Conservation (phyloP, 2,329 filamentous ascomycete genomes). For the Shiraia bambusicola region DNA sequence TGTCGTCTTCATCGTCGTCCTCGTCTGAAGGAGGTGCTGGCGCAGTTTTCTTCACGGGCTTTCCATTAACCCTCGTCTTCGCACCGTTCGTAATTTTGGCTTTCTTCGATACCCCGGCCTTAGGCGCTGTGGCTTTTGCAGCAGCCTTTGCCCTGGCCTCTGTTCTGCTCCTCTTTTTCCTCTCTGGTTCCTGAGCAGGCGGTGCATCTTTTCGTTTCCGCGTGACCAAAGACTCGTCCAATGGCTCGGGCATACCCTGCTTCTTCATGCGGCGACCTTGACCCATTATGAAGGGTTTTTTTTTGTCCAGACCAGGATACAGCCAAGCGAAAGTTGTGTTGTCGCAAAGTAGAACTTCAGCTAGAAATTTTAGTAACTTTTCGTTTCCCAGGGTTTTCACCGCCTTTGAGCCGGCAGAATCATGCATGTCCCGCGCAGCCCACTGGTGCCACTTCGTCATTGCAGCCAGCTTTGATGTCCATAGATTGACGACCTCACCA, state of each 20-base stretch:
- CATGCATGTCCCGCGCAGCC: conserved; percentile 20
- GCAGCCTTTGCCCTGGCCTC: conserved; percentile 38
- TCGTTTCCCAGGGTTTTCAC: conserved; percentile 17
- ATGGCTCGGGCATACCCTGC: conserved; percentile 80
- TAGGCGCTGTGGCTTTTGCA: conserved; percentile 16
- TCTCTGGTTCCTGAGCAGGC: conserved; percentile 46
- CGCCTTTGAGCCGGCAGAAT: conserved; percentile 24
- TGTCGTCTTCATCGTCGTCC: conserved; percentile 38
- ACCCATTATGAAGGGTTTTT: conserved; percentile 63
- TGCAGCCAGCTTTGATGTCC: conserved; percentile 7
- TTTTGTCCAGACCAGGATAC: neutral
- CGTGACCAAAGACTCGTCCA: conserved; percentile 73
- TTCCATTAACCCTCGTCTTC: conserved; percentile 24
- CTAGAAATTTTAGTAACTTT: conserved; percentile 22
- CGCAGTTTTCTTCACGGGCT: conserved; percentile 37
- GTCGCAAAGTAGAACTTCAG: conserved; percentile 23
- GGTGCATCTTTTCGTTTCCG: conserved; percentile 85
- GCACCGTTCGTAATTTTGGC: conserved; percentile 45
- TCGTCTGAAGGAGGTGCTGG: conserved; percentile 35
- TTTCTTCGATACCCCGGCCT: conserved; percentile 35
- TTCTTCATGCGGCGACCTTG: conserved; percentile 91
- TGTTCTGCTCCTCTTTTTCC: conserved; percentile 62
- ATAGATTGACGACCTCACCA: conserved; percentile 4
- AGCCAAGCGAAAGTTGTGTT: conserved; percentile 2
- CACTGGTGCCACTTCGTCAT: conserved; percentile 42